Evolutionary conservation across 768 basidiomycete species (phyloP).

Genomic region (Naematelia aurantialba): DNA sequence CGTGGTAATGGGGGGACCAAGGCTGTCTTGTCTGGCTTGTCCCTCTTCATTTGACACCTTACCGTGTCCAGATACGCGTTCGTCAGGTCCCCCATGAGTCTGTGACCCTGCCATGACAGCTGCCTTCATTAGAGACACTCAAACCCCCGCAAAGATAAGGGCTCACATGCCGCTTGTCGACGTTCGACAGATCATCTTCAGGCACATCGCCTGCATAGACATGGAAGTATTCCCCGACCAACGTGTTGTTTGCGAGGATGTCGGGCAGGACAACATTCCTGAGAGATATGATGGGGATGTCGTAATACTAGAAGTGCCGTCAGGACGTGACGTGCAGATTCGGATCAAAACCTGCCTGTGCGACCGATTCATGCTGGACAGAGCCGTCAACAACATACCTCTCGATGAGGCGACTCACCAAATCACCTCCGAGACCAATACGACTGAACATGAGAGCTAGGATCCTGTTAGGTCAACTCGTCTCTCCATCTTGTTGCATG

Average conservation of each 20-base stretch:
- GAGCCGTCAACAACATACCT: no score
- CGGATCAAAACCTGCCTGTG: conserved; percentile 20
- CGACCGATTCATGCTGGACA: conserved; percentile 38
- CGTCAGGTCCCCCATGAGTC: conserved; percentile 24
- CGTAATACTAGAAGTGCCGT: conserved; percentile 32
- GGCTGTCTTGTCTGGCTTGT: conserved; percentile 7
- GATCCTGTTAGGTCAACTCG: conserved; percentile 6
- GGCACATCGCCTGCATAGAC: conserved; percentile 7
- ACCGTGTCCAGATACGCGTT: conserved; percentile 34
- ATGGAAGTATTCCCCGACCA: conserved; percentile 25
- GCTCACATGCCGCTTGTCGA: conserved; percentile 47
- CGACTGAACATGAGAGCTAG: conserved; percentile 16
- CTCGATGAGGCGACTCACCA: conserved; percentile 15
- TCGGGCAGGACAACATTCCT: conserved; percentile 43
- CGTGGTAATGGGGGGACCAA: conserved; percentile 23
- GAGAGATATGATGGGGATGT: conserved; percentile 41
- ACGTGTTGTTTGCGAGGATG: conserved; percentile 22
- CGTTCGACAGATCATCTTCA: conserved; percentile 18
- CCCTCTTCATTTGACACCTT: conserved; percentile 33
- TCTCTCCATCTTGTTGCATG: background rate
- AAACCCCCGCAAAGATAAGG: no score
- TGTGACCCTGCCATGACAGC: conserved; percentile 26
- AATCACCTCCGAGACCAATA: conserved; percentile 14
- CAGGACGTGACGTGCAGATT: background rate
- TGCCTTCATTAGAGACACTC: conserved; percentile 4